Base-by-base conservation (phyloP, 2,329 filamentous ascomycete species). In the Venturiaceae sp. region DNA sequence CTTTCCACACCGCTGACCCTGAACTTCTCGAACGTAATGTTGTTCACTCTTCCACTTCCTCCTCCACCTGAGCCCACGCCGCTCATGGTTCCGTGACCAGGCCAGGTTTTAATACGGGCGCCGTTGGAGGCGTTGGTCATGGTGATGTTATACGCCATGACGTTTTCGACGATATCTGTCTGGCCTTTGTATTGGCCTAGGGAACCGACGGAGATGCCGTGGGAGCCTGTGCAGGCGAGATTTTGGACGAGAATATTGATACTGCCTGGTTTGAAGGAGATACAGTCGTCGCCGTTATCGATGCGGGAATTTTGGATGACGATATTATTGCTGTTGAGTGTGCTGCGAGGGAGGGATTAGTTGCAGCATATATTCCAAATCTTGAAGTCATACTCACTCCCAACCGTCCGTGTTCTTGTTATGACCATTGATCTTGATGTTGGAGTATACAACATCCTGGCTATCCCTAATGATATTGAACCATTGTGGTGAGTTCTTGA, bases 221-320 rank as follows among this genome's bases (percentile, higher is more conserved):
- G 85, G 0, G 82, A 85, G 37, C 83, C 83, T 64, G 83, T 82
- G 71, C 85, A 87, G 60, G 74, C 72, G n/a, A 87, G 70, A 60
- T 82, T 81, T 65, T 87, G 83, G 6, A 87, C 78, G 3, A 87
- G 68, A 3, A 87, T 79, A 60, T 85, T 78, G 41, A 83, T 87
- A 63, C 78, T 82, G 66, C 87, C 87, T 23, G 84, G 84, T 68
- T 87, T 89, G 77, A 89, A 88, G 0, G 84, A 84, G 13, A 89
- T 83, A 61, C 86, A 89, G 67, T 90, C 83, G 66, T 88, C 85
- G 36, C 82, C 83, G 63, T 87, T 87, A 67, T 81, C 76, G 62
- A 84, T 80, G 28, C 80, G 69, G 0, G 82, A 86, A 66, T 88
- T 82, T 65, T 88, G 84, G 36, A 88, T 87, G 0, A 85, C 80